Evolutionary conservation across 2,329 filamentous ascomycete species (phyloP), one percentile per base, ranked within the genome.

Genomic region (Pyrenochaeta sp.): DNA sequence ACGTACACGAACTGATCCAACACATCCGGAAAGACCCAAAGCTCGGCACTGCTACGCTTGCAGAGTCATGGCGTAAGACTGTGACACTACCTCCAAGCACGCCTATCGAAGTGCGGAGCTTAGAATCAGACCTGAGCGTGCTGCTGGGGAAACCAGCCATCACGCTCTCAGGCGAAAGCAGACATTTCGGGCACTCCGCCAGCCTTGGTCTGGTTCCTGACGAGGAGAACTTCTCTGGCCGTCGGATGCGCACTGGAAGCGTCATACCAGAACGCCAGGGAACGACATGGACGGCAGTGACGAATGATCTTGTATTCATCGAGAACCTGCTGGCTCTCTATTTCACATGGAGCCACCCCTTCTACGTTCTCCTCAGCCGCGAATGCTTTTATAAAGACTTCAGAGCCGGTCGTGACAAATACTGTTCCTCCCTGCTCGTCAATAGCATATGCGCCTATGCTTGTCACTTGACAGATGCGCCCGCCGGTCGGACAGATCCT

Each of bases 331-430:
- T 90, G 46, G 81, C 83, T 0, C 77, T 90, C 29, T 91, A 90
- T 74, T 91, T 91, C 61, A 63, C 63, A 11, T 89, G 87, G 77
- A 91, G 89, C 84, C 90, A 92, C 69, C 87, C 89, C 2, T 91
- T 88, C 11, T 91, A 90, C 73, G 85, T 88, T 3, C 85, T 89
- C 2, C 82, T 92, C 39, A 90, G 87, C 66, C 88, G 89, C 67
- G 87, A 90, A 63, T 85, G 88, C 65, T 91, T 91, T 63, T 77
- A 89, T 52, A 81, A 81, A 45, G 88, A 91, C 70, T 90, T 90
- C 65, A 76, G 79, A 32, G 79, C 81, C 9, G 87, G 86, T 1
- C 78, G 83, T 15, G 79, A 81, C 41, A 83, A 88, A 29, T 90
- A 87, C 72, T 91, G 88, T 75, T 90, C 87, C 1, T 75, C 87